phyloP scores from a whole-genome alignment of 148 eudicot genomes.

The Amaranthus hypochondriacus region DNA sequence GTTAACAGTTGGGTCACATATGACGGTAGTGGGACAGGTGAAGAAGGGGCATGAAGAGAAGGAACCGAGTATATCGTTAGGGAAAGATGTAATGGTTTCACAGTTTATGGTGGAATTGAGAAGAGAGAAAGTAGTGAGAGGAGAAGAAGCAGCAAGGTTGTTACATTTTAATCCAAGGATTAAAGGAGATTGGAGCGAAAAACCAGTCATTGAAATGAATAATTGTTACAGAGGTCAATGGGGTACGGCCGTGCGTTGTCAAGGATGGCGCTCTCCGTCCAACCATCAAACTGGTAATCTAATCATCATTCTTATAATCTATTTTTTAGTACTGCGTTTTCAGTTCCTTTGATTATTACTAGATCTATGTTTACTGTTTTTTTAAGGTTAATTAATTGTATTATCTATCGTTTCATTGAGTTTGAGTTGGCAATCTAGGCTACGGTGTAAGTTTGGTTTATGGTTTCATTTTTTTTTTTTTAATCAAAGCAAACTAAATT shows the following conservation, averaged over 20 bases:
- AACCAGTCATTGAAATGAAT: slow-evolving; percentile 75
- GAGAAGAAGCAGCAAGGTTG: slow-evolving; percentile 55
- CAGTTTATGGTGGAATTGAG: slow-evolving; percentile 83
- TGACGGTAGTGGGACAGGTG: slow-evolving; percentile 74
- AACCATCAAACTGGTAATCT: slow-evolving; percentile 67
- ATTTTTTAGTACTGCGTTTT: background rate
- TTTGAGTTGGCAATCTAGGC: too few species aligned
- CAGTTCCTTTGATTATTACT: background rate
- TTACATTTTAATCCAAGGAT: slow-evolving; percentile 88
- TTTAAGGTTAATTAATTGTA: too few species aligned
- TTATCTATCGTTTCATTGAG: too few species aligned
- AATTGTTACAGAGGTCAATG: slow-evolving; percentile 75
- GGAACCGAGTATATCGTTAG: slow-evolving; percentile 35
- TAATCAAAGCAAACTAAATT: too few species aligned
- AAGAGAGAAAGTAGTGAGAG: slow-evolving; percentile 40
- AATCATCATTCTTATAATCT: background rate
- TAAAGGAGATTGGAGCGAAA: slow-evolving; percentile 78
- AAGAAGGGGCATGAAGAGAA: slow-evolving; percentile 46
- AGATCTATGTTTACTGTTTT: background rate
- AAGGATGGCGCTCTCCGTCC: slow-evolving; percentile 54
- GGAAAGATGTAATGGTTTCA: slow-evolving; percentile 50
- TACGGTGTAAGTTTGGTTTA: too few species aligned
- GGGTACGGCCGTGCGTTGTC: slow-evolving; percentile 70
- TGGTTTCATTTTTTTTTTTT: too few species aligned
- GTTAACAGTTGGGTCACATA: slow-evolving; percentile 59